Evolutionary conservation across 2,329 filamentous ascomycete genomes (phyloP).

Genomic region (Diaporthe destruens): DNA sequence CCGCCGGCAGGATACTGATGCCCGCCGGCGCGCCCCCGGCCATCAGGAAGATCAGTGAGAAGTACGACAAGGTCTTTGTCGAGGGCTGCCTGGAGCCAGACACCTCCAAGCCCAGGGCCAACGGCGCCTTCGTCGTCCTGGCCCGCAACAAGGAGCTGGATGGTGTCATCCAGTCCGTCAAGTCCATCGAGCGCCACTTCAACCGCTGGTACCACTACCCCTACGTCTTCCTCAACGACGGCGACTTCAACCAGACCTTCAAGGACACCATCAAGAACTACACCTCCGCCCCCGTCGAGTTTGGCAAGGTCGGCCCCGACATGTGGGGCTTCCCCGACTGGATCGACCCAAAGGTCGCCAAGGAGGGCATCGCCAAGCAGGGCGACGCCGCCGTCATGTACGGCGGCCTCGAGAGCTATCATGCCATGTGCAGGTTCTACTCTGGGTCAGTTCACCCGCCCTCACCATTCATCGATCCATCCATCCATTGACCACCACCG

Average conservation of each 20-base stretch:
- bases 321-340: constrained; percentile 99
- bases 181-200: constrained; percentile 98
- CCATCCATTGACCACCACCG: no score
- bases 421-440: constrained; percentile 99
- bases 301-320: constrained; percentile 88
- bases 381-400: constrained; percentile 99
- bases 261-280: constrained; percentile 89
- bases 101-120: constrained; percentile 83
- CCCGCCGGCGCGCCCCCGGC: constrained; percentile 88
- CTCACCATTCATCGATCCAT: background rate
- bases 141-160: constrained; percentile 97
- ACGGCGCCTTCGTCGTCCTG: constrained; percentile 95
- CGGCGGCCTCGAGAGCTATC: constrained; percentile 97
- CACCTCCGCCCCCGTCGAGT: constrained; percentile 89
- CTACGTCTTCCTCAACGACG: constrained; percentile 98
- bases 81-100: constrained; percentile 89
- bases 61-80: constrained; percentile 96
- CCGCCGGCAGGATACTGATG: constrained; percentile 84
- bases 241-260: constrained; percentile 95
- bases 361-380: constrained; percentile 96
- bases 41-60: constrained; percentile 96
- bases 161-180: constrained; percentile 95
- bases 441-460: constrained; percentile 78
- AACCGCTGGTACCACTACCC: constrained; percentile 99
- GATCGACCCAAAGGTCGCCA: constrained; percentile 93